Base-by-base conservation (phyloP, 2,329 filamentous ascomycete species). In the Lanzia echinophila region DNA sequence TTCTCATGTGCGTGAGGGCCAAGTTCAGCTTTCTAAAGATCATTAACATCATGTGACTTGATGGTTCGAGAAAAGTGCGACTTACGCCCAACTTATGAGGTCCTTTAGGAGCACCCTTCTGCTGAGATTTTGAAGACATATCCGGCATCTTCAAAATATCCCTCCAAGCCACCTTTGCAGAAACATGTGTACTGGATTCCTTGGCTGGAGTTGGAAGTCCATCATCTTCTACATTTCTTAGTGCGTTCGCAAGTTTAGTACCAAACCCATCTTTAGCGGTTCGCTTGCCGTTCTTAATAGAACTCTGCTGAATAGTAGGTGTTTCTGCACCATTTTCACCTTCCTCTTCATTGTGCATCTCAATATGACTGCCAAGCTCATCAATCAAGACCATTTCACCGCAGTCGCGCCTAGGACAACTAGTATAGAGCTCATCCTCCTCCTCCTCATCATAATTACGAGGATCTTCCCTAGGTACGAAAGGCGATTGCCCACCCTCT, bases 1-100 rank as follows among this genome's bases (percentile, higher is more conserved):
- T 83, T 79, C 67, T 92, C 88, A 61, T 88, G 75, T 1, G 86
- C 86, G 69, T 87, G 83, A 24, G 82, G 81, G 0, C 88, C 88
- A 13, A 92, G 73, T 63, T 90, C 84, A 10, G 66, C 75, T 71
- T 76, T 79, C 63, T 68, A 59, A 6, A 34, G 12, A 50, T 48
- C 33, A 47, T 64, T 50, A 64, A 49, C 33, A 48, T 49, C 54
- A 60, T 54, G 50, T 53, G 50, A 52, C 22, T 36, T n/a, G 7
- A 10, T 20, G 31, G 24, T 47, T 36, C 33, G 22, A 46, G 20
- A 45, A 44, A 34, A 41, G 34, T 55, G 32, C 2, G 13, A 63
- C 67, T 58, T 67, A 71, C 71, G 55, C 66, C 69, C 54, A 69
- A 63, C 17, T 64, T 62, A 33, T 54, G 58, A 24, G 53, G 20